Evolutionary conservation across 441 rosid genomes (phyloP), one percentile per base, ranked within the genome.

Genomic region (Populus hybrid): DNA sequence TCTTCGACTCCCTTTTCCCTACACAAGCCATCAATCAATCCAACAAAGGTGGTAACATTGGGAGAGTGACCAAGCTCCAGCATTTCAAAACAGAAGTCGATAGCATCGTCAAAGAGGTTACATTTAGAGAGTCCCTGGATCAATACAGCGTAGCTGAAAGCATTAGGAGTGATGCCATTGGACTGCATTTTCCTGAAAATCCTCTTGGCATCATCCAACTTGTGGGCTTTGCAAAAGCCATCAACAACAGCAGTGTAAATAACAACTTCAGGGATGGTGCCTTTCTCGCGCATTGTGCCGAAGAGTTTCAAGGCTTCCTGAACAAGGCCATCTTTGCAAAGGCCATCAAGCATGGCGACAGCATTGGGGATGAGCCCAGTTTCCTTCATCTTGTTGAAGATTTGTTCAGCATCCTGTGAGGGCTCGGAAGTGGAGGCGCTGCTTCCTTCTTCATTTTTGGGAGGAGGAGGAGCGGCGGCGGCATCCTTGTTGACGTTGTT

Each of bases 271-370:
- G 98, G 99, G 72, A 92, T 90, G 3, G 94, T 87, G 71, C 98
- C 97, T 78, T 87, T 92, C 78, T 96, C 94, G 6, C 96, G 91
- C 91, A 96, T 93, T 73, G 78, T 67, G 42, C 89, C 91, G 19
- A 96, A 96, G 36, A 94, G 95, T 79, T 94, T 92, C 98, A 96
- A 85, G 16, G 98, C 98, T 79, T 94, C 98, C 21, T 90, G 93
- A 36, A 90, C 86, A 35, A 96, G 95, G 5, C 99, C 98, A 72
- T 96, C 97, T 82, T 92, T 96, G 85, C 96, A 96, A 16, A 94
- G 91, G 1, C 98, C 98, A 70, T 96, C 99, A 36, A 96, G 97
- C 98, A 96, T 96, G 12, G 96, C 91, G 7, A 96, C 96, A 0
- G 97, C 98, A 78, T 87, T 96, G 3, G 95, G 98, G 65, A 92